A percentile compares a stretch with the other conserved stretches of the same genome.
Evolutionary conservation across 2,329 filamentous ascomycete genomes (phyloP).

Genomic region (Trichoderma sp.): DNA sequence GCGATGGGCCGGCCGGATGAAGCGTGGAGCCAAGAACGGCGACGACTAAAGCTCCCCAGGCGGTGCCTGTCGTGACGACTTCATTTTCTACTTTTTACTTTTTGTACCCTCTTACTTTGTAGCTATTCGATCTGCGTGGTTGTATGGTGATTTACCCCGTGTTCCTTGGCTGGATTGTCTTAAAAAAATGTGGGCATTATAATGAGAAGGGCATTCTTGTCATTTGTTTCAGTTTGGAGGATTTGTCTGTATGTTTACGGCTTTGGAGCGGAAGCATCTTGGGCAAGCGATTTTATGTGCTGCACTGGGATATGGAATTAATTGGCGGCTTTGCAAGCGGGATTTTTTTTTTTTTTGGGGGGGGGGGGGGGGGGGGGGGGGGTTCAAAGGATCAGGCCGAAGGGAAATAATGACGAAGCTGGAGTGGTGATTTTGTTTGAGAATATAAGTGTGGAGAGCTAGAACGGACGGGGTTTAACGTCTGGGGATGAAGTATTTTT

Average conservation of each 20-base stretch:
- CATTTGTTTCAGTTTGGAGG: not conserved
- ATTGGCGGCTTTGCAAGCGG: not conserved
- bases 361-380: too few relatives aligned
- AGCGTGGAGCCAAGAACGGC: constrained; percentile 33
- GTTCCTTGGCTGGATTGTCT: not conserved
- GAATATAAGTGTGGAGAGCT: not conserved
- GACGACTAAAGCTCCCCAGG: constrained; percentile 26
- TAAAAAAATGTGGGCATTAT: not conserved
- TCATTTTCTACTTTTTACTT: not conserved
- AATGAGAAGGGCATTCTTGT: not conserved
- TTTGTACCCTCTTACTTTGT: not conserved
- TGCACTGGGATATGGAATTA: not conserved
- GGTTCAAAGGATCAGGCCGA: too few relatives aligned
- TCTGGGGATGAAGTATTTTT: not conserved
- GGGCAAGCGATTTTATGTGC: not conserved
- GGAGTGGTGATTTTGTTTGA: not conserved
- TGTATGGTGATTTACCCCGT: not conserved
- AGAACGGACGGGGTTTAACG: not conserved
- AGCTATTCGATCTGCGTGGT: not conserved
- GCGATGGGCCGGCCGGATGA: constrained; percentile 61
- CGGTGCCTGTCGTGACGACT: not conserved
- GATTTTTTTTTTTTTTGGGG: not conserved
- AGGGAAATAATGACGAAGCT: not conserved
- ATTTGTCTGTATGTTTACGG: not conserved
- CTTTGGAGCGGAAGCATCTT: not conserved